Conservation (phyloP, 2,329 filamentous ascomycete species). For the Ophiostoma himal-ulmi region DNA sequence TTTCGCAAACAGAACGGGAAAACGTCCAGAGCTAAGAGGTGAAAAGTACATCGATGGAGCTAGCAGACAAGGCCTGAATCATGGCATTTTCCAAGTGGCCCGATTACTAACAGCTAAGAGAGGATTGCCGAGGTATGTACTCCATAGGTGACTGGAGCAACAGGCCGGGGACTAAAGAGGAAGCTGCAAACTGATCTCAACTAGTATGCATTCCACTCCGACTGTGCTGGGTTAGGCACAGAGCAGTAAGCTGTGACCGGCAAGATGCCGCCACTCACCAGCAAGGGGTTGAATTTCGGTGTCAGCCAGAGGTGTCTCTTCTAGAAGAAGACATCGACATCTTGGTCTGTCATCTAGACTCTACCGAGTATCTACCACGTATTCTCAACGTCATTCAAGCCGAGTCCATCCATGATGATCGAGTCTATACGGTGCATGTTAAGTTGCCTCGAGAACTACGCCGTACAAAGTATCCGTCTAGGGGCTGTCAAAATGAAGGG, state of each 20-base stretch:
- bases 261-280: neutral
- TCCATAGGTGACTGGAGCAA: too few species aligned
- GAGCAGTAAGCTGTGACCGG: neutral
- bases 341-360: too few species aligned
- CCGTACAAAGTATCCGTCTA: neutral
- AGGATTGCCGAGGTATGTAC: too few species aligned
- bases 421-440: neutral
- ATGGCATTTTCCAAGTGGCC: neutral
- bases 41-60: neutral
- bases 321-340: neutral
- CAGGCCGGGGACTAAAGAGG: neutral
- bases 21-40: neutral
- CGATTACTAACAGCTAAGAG: neutral
- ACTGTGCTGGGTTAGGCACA: too few species aligned
- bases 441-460: neutral
- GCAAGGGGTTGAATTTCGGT: neutral
- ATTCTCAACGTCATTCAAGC: neutral
- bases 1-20: neutral
- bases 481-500: neutral
- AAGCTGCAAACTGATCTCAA: neutral
- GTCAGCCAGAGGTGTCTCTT: neutral
- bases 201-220: neutral
- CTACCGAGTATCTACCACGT: neutral
- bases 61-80: neutral
- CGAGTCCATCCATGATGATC: neutral